Evolutionary conservation across 2,329 filamentous ascomycete genomes (phyloP).

Genomic region (Cladosporium sp.): DNA sequence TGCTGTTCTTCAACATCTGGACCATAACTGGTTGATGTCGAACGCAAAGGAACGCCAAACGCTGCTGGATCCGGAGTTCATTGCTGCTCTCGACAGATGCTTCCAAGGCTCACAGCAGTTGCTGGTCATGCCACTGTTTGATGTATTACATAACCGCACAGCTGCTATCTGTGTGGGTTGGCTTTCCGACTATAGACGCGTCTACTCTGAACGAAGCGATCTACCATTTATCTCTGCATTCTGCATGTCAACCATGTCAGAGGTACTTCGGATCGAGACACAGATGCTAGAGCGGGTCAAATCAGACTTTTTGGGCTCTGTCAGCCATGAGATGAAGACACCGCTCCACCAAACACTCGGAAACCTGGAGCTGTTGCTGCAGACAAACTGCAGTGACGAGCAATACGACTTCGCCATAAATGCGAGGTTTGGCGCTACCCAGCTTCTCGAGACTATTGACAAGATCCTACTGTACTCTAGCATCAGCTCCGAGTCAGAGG

Average conservation of each 20-base stretch:
- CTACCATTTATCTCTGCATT: slow-evolving; percentile 42
- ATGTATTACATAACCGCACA: neutral
- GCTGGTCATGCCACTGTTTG: slow-evolving; percentile 18
- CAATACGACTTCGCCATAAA: slow-evolving; percentile 19
- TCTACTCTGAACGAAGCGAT: neutral
- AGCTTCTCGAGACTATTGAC: slow-evolving; percentile 44
- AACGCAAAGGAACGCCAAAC: neutral
- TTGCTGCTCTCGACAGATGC: neutral
- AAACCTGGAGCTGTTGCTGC: slow-evolving; percentile 48
- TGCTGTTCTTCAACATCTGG: neutral
- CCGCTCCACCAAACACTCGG: slow-evolving; percentile 34
- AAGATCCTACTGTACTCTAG: slow-evolving; percentile 45
- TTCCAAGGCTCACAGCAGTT: slow-evolving; percentile 14
- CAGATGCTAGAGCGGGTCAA: slow-evolving; percentile 43
- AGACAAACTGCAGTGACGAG: slow-evolving; percentile 36
- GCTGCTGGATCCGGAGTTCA: neutral
- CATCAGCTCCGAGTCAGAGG: slow-evolving; percentile 24
- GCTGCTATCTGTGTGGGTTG: neutral
- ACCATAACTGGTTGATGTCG: neutral
- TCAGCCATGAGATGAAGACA: slow-evolving; percentile 39
- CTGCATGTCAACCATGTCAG: slow-evolving; percentile 56
- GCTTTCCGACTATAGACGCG: neutral
- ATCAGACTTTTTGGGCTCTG: slow-evolving; percentile 43
- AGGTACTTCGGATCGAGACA: slow-evolving; percentile 55
- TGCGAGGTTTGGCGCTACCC: slow-evolving; percentile 41